These are phyloP conservation scores for Caryopteris hybrid DNA, from an alignment of 305 asterid genomes.

Conservation along the genomic window DNA sequence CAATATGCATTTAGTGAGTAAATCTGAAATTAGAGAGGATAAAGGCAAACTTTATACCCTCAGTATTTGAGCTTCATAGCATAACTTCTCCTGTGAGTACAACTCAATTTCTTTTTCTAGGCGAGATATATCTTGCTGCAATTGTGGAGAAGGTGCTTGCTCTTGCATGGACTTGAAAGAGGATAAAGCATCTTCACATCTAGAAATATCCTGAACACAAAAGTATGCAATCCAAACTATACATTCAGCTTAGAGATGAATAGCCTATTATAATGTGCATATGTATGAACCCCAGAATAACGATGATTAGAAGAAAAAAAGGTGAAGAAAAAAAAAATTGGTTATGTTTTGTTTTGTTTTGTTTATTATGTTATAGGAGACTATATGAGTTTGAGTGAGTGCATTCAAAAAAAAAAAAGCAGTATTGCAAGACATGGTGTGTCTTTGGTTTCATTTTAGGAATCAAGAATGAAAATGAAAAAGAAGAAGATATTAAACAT, in stretches of 20 bases:
- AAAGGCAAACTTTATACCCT: slow-evolving; percentile 48
- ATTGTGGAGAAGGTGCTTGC: slow-evolving; percentile 71
- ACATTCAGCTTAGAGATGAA: slow-evolving; percentile 13
- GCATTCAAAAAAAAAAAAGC: not conserved
- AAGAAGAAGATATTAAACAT: not conserved
- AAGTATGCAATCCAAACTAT: slow-evolving; percentile 14
- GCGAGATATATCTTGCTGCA: slow-evolving; percentile 76
- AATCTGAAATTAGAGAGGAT: not conserved
- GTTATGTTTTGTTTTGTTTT: not conserved
- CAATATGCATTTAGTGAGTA: not conserved
- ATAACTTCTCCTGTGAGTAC: slow-evolving; percentile 73
- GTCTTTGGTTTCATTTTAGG: not conserved
- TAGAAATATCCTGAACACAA: slow-evolving; percentile 75
- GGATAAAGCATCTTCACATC: slow-evolving; percentile 72
- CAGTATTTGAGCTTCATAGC: slow-evolving; percentile 96
- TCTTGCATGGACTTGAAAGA: slow-evolving; percentile 73
- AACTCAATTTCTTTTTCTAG: slow-evolving; percentile 82
- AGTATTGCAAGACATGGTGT: not conserved
- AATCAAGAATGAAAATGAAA: not conserved
- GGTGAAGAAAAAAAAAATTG: not conserved
- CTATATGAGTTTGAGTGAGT: not conserved
- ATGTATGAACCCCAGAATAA: not conserved
- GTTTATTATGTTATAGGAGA: not conserved
- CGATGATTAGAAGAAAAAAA: not conserved
- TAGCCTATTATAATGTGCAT: not conserved